phyloP scores from a whole-genome alignment of 169 alveolate species.

The Eimeria sp. region DNA sequence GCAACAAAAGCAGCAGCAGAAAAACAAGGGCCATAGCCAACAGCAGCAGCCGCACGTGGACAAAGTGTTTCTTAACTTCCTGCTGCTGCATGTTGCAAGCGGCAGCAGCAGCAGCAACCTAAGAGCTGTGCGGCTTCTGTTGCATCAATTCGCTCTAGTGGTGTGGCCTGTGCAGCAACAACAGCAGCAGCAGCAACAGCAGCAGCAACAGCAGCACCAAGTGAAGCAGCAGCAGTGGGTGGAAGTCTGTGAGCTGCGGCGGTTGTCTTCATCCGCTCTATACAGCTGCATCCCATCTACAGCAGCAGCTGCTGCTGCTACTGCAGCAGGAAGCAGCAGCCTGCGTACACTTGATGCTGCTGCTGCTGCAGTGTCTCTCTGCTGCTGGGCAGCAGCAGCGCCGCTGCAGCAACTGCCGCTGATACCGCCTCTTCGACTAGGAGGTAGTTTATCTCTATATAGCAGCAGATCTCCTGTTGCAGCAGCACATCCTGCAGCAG shows the following conservation, averaged over 20 bases:
- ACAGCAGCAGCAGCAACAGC: constrained; percentile 53
- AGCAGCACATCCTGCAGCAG: constrained; percentile 56
- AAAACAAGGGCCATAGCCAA: not conserved
- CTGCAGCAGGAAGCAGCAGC: constrained; percentile 29
- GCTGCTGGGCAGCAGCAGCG: constrained; percentile 69
- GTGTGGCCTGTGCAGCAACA: constrained; percentile 10
- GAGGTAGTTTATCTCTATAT: constrained; percentile 4
- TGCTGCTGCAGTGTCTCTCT: constrained; percentile 54
- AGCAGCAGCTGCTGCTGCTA: constrained; percentile 52
- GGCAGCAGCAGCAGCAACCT: constrained; percentile 29
- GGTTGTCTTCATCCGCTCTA: not conserved
- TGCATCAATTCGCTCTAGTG: constrained; percentile 9
- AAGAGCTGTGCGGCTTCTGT: constrained; percentile 59
- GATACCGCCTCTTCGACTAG: constrained; percentile 35
- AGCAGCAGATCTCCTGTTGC: not conserved
- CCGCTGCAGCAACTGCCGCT: constrained; percentile 78
- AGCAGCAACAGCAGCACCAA: constrained; percentile 9
- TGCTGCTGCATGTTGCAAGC: constrained; percentile 59
- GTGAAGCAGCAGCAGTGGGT: constrained; percentile 27
- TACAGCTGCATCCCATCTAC: constrained; percentile 21
- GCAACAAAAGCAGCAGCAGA: not conserved
- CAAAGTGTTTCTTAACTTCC: constrained; percentile 25
- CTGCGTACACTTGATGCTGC: constrained; percentile 1
- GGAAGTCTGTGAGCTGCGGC: constrained; percentile 42
- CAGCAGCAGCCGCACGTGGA: constrained; percentile 40